These are phyloP conservation scores for Didymella exigua DNA, from an alignment of 2,329 filamentous ascomycete genomes.

Conservation along the genomic window DNA sequence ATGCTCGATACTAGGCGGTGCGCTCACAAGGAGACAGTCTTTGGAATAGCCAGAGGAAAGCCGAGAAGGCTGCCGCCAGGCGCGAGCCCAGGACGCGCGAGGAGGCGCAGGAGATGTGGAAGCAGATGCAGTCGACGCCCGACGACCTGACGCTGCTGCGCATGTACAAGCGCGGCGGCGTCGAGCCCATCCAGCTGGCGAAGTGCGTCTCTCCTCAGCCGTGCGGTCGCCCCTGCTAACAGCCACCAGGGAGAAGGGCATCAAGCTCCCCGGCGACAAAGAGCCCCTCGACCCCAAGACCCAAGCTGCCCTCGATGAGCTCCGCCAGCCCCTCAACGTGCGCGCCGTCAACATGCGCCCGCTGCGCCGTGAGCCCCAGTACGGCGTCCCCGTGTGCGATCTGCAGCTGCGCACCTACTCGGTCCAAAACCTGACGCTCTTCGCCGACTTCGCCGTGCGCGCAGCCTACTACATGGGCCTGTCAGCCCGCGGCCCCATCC, in stretches of 20 bases:
- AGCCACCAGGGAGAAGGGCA: constrained; percentile 34
- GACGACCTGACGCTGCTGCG: constrained; percentile 39
- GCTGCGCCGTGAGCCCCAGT: constrained; percentile 73
- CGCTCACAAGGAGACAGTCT: constrained; percentile 31
- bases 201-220: constrained; percentile 29
- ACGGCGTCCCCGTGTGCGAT: constrained; percentile 84
- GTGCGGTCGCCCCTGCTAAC: not conserved
- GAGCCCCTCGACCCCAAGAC: constrained; percentile 36
- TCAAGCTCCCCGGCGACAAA: constrained; percentile 40
- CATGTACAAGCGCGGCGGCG: constrained; percentile 40
- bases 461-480: constrained; percentile 93
- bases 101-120: constrained; percentile 38
- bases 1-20: not conserved
- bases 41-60: constrained; percentile 33
- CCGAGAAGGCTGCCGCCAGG: constrained; percentile 23
- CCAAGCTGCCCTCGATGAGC: constrained; percentile 38
- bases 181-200: constrained; percentile 44
- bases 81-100: constrained; percentile 40
- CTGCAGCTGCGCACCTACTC: constrained; percentile 92
- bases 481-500: constrained; percentile 82
- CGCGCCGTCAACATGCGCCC: constrained; percentile 87
- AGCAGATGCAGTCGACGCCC: constrained; percentile 38
- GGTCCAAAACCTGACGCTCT: constrained; percentile 89
- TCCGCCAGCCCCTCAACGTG: constrained; percentile 69
- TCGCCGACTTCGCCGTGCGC: constrained; percentile 90